A percentile compares a stretch with the other conserved stretches of the same genome.
Conservation (phyloP, 2,329 filamentous ascomycete species). For the Orbilia blumenaviensis region DNA sequence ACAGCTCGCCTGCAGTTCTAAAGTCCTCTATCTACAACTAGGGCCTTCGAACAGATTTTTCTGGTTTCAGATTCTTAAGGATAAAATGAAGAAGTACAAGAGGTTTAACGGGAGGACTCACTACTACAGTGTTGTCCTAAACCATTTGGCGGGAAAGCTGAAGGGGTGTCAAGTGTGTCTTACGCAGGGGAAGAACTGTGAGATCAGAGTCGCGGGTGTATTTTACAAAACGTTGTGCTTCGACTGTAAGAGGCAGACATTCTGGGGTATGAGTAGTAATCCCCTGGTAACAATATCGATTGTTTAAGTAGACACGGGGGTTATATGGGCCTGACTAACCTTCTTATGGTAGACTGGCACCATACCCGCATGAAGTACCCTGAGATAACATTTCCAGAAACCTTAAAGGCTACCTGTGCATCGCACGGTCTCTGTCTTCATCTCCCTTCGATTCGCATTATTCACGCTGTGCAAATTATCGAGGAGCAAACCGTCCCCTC, state of each 20-base stretch:
- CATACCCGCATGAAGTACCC: conserved; percentile 16
- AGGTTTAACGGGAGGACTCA: background rate
- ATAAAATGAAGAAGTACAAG: background rate
- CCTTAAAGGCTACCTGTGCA: conserved; percentile 6
- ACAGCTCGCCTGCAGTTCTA: background rate
- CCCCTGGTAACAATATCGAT: no score
- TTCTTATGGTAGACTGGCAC: conserved; percentile 42
- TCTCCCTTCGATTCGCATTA: conserved; percentile 1
- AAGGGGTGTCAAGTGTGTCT: conserved; percentile 31
- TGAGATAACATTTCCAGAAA: conserved; percentile 30
- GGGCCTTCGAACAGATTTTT: conserved; percentile 12
- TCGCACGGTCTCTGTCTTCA: conserved; percentile 4
- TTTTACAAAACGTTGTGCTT: conserved; percentile 32
- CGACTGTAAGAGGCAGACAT: background rate
- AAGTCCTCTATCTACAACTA: background rate
- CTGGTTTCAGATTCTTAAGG: background rate
- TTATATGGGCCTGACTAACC: no score
- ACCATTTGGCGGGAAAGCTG: conserved; percentile 2
- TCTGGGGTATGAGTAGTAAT: conserved; percentile 30
- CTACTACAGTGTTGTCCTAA: conserved; percentile 4
- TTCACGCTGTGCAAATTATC: conserved; percentile 3
- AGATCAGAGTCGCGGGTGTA: conserved; percentile 5
- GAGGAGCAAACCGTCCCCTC: conserved; percentile 11
- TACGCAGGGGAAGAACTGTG: conserved; percentile 5
- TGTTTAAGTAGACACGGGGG: no score